Evolutionary conservation across 106 monocot genomes (phyloP).

Genomic region (Dendrobium nobile): DNA sequence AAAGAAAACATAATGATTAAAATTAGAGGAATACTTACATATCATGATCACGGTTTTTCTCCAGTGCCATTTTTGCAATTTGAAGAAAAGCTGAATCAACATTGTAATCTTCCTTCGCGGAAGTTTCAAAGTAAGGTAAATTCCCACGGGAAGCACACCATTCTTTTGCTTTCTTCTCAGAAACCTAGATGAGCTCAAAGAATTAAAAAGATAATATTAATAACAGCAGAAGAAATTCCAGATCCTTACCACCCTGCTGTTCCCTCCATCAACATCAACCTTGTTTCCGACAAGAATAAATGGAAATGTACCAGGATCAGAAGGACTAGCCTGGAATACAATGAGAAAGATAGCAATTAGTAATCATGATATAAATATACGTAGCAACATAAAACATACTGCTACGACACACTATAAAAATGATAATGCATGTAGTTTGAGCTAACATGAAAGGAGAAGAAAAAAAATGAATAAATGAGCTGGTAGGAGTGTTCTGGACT

Average conservation of each 20-base stretch:
- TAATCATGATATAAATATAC: background rate
- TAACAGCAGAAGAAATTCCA: background rate
- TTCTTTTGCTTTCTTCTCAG: slow-evolving; percentile 84
- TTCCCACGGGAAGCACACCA: slow-evolving; percentile 78
- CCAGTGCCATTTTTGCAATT: slow-evolving; percentile 68
- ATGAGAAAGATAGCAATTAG: background rate
- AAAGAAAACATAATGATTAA: background rate
- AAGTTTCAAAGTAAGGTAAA: slow-evolving; percentile 90
- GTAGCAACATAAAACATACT: background rate
- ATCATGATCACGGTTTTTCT: slow-evolving; percentile 65
- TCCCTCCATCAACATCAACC: slow-evolving; percentile 85
- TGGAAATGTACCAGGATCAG: slow-evolving; percentile 71
- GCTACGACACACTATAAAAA: background rate
- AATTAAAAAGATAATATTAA: background rate
- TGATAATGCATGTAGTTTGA: background rate
- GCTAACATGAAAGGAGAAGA: background rate
- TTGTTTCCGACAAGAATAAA: slow-evolving; percentile 86
- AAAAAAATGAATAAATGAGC: background rate
- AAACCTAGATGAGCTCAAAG: slow-evolving; percentile 30
- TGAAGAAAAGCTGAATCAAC: slow-evolving; percentile 76
- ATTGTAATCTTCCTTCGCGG: slow-evolving; percentile 83
- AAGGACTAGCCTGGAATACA: slow-evolving; percentile 57
- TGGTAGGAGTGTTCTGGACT: background rate
- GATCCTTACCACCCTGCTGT: slow-evolving; percentile 60
- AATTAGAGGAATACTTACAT: slow-evolving; percentile 37